These are phyloP conservation scores for Volvariella surrecta DNA, from an alignment of 1,284 basidiomycete species.

Conservation along the genomic window DNA sequence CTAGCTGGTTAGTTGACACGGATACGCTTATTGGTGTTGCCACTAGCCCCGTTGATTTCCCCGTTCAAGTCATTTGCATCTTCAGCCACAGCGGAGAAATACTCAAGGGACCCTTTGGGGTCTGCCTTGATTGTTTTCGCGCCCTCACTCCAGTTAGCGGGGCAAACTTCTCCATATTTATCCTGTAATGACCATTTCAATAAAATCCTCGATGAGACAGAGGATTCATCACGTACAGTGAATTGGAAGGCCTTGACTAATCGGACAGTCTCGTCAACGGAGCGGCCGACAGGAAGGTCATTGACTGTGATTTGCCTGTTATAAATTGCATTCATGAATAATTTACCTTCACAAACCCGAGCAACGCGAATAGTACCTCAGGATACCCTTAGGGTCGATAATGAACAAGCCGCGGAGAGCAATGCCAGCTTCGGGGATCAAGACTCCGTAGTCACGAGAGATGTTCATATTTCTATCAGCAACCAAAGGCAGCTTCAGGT, in stretches of 20 bases:
- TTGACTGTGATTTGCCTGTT: slow-evolving; percentile 77
- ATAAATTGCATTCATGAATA: slow-evolving; percentile 2
- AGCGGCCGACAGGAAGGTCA: slow-evolving; percentile 85
- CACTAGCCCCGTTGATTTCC: slow-evolving; percentile 8
- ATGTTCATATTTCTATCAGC: slow-evolving; percentile 66
- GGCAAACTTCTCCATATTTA: slow-evolving; percentile 85
- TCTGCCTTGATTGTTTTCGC: slow-evolving; percentile 72
- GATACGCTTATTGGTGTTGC: slow-evolving; percentile 20
- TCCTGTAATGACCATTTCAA: slow-evolving; percentile 38
- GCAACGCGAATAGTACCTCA: slow-evolving; percentile 37
- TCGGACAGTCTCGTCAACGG: slow-evolving; percentile 84
- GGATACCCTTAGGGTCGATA: slow-evolving; percentile 80
- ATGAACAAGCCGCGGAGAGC: slow-evolving; percentile 84
- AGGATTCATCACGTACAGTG: slow-evolving; percentile 53
- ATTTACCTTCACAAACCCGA: not conserved
- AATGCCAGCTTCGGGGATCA: slow-evolving; percentile 80
- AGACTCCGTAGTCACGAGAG: slow-evolving; percentile 73
- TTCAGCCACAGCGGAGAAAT: slow-evolving; percentile 41
- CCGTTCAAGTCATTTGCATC: slow-evolving; percentile 9
- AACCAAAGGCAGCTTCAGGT: slow-evolving; percentile 73
- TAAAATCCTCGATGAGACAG: not conserved
- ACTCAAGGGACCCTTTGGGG: slow-evolving; percentile 65
- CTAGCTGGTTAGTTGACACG: slow-evolving; percentile 14
- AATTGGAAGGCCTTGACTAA: slow-evolving; percentile 90
- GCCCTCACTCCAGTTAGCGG: slow-evolving; percentile 78